Conservation (phyloP, 1,284 basidiomycete genomes). For the Ceratobasidium sp. region DNA sequence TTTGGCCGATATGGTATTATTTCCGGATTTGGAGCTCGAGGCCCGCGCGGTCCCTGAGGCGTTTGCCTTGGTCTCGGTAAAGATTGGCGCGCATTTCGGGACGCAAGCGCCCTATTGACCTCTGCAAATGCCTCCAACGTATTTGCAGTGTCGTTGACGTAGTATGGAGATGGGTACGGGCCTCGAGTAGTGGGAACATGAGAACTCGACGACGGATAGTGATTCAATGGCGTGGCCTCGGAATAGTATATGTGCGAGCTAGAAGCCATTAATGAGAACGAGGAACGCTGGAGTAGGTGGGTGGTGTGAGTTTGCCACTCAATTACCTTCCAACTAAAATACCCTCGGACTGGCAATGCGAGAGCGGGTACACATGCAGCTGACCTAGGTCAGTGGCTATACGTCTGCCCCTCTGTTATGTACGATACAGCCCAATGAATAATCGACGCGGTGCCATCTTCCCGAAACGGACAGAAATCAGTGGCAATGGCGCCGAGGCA, state of each 20-base stretch:
- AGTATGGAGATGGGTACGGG: slow-evolving; percentile 1
- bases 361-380: background rate
- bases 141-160: background rate
- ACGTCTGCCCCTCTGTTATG: no score
- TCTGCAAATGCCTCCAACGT: slow-evolving; percentile 21
- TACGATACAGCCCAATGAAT: no score
- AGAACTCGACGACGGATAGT: slow-evolving; percentile 16
- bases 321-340: background rate
- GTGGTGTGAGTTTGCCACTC: background rate
- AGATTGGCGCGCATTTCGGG: slow-evolving; percentile 24
- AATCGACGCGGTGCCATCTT: no score
- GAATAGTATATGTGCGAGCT: background rate
- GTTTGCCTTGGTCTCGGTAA: background rate
- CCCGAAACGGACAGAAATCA: no score
- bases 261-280: slow-evolving; percentile 1
- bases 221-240: background rate
- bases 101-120: slow-evolving; percentile 31
- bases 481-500: no score
- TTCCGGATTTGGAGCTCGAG: no score
- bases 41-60: no score
- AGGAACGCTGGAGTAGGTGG: background rate
- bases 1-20: background rate
- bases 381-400: background rate
- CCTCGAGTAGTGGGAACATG: background rate
- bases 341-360: background rate